Conservation (phyloP, 805 yeast genomes). For the Yamadazyma ubonensis region DNA sequence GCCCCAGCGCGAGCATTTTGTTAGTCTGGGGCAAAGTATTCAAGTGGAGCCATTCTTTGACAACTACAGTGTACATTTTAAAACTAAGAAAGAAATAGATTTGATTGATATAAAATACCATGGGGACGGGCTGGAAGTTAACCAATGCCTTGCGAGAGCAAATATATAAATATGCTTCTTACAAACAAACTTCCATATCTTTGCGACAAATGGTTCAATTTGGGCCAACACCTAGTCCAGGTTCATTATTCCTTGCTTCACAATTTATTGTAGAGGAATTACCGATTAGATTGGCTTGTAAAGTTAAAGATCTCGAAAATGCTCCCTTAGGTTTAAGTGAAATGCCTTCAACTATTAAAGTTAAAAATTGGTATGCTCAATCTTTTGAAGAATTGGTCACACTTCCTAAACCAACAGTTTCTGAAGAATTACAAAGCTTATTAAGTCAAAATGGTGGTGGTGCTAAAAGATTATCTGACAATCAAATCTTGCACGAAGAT, state of each 20-base stretch:
- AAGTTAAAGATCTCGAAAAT: constrained; percentile 79
- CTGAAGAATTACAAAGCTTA: constrained; percentile 39
- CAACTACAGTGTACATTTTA: no score
- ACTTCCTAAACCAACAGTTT: constrained; percentile 56
- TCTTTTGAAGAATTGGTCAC: constrained; percentile 80
- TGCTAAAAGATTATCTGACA: constrained; percentile 16
- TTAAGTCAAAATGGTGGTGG: constrained; percentile 24
- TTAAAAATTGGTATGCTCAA: constrained; percentile 87
- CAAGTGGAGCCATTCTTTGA: no score
- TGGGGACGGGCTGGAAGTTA: constrained; percentile 51
- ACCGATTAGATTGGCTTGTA: constrained; percentile 81
- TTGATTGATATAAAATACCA: no score
- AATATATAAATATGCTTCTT: constrained; percentile 63
- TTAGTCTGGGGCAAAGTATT: constrained; percentile 5
- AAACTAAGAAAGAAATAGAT: no score
- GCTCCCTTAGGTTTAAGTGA: constrained; percentile 73
- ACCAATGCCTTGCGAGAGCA: constrained; percentile 50
- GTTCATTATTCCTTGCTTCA: constrained; percentile 76
- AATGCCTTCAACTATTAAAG: constrained; percentile 74
- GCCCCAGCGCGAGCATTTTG: neutral
- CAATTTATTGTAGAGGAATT: constrained; percentile 83
- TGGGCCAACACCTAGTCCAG: constrained; percentile 77
- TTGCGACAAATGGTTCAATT: constrained; percentile 89
- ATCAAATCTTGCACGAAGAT: constrained; percentile 15
- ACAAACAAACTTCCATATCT: constrained; percentile 82